A percentile compares a stretch with the other conserved stretches of the same genome.
These are phyloP conservation scores for Monilinia fructicola DNA, from an alignment of 2,329 filamentous ascomycete species.

Conservation along the genomic window DNA sequence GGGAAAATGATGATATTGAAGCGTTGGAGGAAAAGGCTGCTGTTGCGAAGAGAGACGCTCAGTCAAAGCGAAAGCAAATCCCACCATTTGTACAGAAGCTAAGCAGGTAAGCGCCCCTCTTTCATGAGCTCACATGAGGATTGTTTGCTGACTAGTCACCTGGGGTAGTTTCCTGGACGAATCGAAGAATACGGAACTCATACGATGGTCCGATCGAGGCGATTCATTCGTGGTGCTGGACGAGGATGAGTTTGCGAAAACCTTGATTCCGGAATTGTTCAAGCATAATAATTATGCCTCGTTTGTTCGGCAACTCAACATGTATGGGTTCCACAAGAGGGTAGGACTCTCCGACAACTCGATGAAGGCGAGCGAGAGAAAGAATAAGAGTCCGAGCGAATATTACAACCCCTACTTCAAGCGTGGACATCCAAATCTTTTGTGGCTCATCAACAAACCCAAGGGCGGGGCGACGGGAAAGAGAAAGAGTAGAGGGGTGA, in stretches of 20 bases:
- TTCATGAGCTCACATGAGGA: slow-evolving; percentile 9
- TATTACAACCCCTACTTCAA: slow-evolving; percentile 97
- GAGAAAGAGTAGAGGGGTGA: slow-evolving; percentile 53
- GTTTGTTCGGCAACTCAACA: slow-evolving; percentile 70
- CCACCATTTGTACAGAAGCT: slow-evolving; percentile 97
- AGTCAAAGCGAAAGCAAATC: slow-evolving; percentile 90
- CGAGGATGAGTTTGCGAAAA: slow-evolving; percentile 83
- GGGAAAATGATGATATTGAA: slow-evolving; percentile 71
- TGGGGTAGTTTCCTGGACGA: slow-evolving; percentile 80
- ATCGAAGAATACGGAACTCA: slow-evolving; percentile 88
- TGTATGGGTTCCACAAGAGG: slow-evolving; percentile 66
- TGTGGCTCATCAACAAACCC: slow-evolving; percentile 96
- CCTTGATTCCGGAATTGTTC: slow-evolving; percentile 71
- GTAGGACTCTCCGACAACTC: slow-evolving; percentile 93
- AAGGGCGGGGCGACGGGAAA: slow-evolving; percentile 67
- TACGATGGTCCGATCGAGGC: slow-evolving; percentile 94
- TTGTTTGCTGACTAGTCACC: slow-evolving; percentile 35
- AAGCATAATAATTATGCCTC: slow-evolving; percentile 80
- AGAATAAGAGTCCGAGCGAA: slow-evolving; percentile 97
- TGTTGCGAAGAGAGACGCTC: slow-evolving; percentile 81
- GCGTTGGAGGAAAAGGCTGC: slow-evolving; percentile 76
- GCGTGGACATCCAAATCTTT: slow-evolving; percentile 83
- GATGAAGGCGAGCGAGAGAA: slow-evolving; percentile 94
- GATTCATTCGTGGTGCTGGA: slow-evolving; percentile 96
- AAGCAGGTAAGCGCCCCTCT: slow-evolving; percentile 69